Conservation (phyloP, 2,329 filamentous ascomycete species). For the Neofusicoccum sp. region DNA sequence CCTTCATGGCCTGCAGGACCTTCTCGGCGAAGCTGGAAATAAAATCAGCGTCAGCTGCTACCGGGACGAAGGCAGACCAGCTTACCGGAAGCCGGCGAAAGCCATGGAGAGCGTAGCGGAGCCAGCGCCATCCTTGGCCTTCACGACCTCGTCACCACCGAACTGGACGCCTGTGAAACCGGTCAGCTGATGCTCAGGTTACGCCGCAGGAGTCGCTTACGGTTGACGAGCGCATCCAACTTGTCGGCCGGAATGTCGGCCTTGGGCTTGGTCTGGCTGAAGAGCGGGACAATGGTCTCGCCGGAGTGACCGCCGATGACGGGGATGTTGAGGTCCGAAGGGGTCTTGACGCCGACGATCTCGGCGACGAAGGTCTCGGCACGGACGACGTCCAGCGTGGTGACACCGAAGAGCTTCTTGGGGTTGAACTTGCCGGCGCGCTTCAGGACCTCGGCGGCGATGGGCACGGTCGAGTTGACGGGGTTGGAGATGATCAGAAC, state of each 20-base stretch:
- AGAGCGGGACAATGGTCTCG: conserved; percentile 95
- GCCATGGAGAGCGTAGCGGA: conserved; percentile 94
- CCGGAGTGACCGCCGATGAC: conserved; percentile 97
- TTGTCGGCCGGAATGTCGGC: conserved; percentile 84
- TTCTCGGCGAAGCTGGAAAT: conserved; percentile 77
- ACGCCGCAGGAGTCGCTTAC: conserved; percentile 47
- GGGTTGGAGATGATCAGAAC: conserved; percentile 98
- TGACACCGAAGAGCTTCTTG: conserved; percentile 96
- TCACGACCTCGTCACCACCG: conserved; percentile 94
- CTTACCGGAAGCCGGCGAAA: conserved; percentile 78
- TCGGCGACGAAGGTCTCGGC: conserved; percentile 94
- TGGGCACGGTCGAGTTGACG: conserved; percentile 98
- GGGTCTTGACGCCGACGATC: conserved; percentile 77
- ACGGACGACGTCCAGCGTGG: conserved; percentile 96
- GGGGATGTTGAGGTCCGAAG: conserved; percentile 78
- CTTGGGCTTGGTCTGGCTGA: conserved; percentile 82
- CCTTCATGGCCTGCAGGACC: conserved; percentile 81
- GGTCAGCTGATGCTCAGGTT: conserved; percentile 17
- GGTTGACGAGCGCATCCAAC: conserved; percentile 85
- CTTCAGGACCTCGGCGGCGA: conserved; percentile 96
- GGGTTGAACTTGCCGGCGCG: conserved; percentile 88
- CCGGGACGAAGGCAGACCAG: conserved; percentile 46
- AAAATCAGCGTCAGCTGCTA: conserved; percentile 34
- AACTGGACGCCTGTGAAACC: conserved; percentile 71
- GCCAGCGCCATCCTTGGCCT: conserved; percentile 88